Percentiles rank a stretch among this genome's conserved stretches.
Evolutionary conservation across 208 protist genomes (phyloP).

Genomic region (Leishmania braziliensis): DNA sequence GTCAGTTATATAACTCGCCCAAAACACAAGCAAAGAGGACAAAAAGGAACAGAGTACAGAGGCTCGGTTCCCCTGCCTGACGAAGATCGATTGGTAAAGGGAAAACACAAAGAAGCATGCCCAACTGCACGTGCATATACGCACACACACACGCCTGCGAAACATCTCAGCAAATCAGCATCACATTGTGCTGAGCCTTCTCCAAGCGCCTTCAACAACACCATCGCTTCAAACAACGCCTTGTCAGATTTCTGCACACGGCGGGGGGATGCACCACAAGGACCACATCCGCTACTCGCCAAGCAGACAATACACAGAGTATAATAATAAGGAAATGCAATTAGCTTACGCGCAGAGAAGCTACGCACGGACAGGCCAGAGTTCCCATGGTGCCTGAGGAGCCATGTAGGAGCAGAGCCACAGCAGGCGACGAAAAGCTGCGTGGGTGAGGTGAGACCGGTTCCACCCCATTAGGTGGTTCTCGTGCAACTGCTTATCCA

Average conservation of each 20-base stretch:
- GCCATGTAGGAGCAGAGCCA: conserved; percentile 13
- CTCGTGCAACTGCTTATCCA: not conserved
- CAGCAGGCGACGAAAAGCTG: conserved; percentile 22
- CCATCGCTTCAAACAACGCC: not conserved
- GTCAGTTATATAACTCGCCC: not conserved
- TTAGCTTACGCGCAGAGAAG: not conserved
- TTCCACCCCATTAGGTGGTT: conserved; percentile 11
- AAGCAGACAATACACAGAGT: not conserved
- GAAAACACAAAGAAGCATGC: not conserved
- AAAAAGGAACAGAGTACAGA: not conserved
- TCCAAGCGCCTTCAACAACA: not conserved
- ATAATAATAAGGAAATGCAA: not conserved
- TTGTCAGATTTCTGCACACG: not conserved
- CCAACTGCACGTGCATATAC: not conserved
- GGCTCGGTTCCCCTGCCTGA: not conserved
- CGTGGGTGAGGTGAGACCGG: conserved; percentile 8
- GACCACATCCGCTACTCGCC: not conserved
- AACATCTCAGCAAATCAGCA: not conserved
- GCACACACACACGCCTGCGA: not conserved
- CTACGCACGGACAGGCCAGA: not conserved
- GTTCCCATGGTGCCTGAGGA: conserved; percentile 23
- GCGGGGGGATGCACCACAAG: not conserved
- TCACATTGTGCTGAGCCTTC: not conserved
- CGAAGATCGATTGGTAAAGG: no score
- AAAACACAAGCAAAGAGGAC: not conserved